Conservation (phyloP, 192 early-diverging fungal species). For the Anaeromyces robustus region DNA sequence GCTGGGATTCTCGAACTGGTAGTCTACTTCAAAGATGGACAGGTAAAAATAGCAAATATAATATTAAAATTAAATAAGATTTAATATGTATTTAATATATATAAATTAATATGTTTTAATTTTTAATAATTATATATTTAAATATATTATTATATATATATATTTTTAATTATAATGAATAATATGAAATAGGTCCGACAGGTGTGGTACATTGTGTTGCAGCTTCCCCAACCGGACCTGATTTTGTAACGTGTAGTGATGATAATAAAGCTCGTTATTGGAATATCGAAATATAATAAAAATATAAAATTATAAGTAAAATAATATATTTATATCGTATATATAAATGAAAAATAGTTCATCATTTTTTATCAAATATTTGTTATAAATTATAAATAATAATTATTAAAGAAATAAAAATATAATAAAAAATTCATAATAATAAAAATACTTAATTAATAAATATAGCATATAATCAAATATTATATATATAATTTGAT, state of each 20-base stretch:
- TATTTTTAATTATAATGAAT: background rate
- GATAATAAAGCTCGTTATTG: slow-evolving; percentile 4
- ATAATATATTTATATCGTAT: too few relatives aligned
- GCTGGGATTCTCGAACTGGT: slow-evolving; percentile 59
- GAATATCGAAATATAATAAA: background rate
- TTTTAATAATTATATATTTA: background rate
- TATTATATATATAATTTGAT: too few relatives aligned
- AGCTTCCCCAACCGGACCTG: slow-evolving; percentile 42
- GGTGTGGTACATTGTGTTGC: slow-evolving; percentile 35
- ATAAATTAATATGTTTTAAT: background rate
- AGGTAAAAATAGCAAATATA: slow-evolving; percentile 10
- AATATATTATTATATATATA: background rate
- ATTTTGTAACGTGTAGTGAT: slow-evolving; percentile 35
- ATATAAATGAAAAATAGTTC: too few relatives aligned
- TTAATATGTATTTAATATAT: background rate
- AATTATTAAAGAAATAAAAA: too few relatives aligned
- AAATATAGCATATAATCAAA: too few relatives aligned
- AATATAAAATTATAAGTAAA: too few relatives aligned
- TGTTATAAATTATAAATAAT: too few relatives aligned
- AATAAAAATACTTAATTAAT: too few relatives aligned
- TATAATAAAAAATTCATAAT: too few relatives aligned
- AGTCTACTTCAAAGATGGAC: slow-evolving; percentile 26
- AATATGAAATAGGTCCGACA: slow-evolving; percentile 23
- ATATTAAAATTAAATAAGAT: background rate
- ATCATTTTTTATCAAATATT: too few relatives aligned